Evolutionary conservation across 2,329 filamentous ascomycete species (phyloP), one percentile per base, ranked within the genome.

Genomic region (Neophaeococcomyces aloes): DNA sequence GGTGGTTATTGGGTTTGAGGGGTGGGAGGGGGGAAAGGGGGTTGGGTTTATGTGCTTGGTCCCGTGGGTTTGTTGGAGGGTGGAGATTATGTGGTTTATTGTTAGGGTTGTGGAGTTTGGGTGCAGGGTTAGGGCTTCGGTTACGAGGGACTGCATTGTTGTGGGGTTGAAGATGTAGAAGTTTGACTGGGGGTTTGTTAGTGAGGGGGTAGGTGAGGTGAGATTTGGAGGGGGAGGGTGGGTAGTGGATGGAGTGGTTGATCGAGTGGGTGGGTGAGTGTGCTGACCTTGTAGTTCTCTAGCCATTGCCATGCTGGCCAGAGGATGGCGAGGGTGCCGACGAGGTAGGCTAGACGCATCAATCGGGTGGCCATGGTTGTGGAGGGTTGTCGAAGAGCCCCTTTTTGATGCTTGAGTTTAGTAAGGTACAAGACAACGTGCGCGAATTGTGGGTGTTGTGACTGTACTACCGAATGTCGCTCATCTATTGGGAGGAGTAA

Each of bases 11-110:
- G 27, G 18, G 18, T n/a, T n/a, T n/a, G 25, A 37, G 7, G 45
- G 38, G 25, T 47, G 42, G 3, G 45, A 40, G 34, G 47, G 46
- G 2, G 47, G 47, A 19, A 32, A 38, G 4, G 38, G 31, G 34
- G 38, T 39, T 34, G 38, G 31, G 34, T 36, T 39, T 34, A 51
- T 48, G 19, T 38, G 50, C 42, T 10, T 53, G 45, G 47, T 55
- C 54, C 34, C 65, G 61, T 49, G 37, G 14, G 35, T 34, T 21
- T 36, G 23, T 56, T 57, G 27, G 56, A 88, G 71, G 63, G 83
- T 76, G 44, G 64, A 57, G 41, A 82, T 74, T 53, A 88, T 85
- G 64, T 74, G 75, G 48, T 69, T 57, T 42, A 84, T 78, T 10
- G 85, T 72, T 42, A 67, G 67, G 32, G 67, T 59, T 8, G 83